Evolutionary conservation across 2,329 filamentous ascomycete species (phyloP), one percentile per base, ranked within the genome.

Genomic region (Fusarium beomiforme): DNA sequence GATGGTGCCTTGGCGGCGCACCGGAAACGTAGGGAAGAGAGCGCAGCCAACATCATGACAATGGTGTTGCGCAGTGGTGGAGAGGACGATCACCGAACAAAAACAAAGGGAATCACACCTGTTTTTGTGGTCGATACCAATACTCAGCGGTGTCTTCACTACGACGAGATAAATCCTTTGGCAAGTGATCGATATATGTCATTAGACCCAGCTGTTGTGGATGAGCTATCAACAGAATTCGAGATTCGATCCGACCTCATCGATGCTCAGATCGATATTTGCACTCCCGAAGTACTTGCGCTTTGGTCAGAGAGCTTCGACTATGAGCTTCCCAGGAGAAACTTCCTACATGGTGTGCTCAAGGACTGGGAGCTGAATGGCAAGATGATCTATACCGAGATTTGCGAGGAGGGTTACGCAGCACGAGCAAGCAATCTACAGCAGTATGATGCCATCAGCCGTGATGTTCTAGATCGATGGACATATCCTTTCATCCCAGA

Each of bases 241-340:
- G 94, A 97, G 75, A 86, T 98, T 23, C 90, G 95, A 41, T 89
- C 92, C 70, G 95, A 99, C 81, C 84, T 99, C 64, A 92, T 98
- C 68, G 96, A 99, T 80, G 95, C 94, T 75, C 93, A 93, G 56
- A 96, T 99, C 77, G 96, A 99, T 79, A 98, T 99, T 71, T 98
- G 95, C 82, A 98, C 96, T 2, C 95, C 95, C 0, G 96, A 98
- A 78, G 95, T 98, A 12, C 87, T 98, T 44, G 95, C 95, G 11
- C 84, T 98, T 62, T 99, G 96, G 93, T 96, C 94, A 12, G 96
- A 99, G 82, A 97, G 95, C 78, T 99, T 98, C 76, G 95, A 99
- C 80, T 98, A 97, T 80, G 94, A 98, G 79, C 87, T 94, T 11
- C 94, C 95, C 2, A 89, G 95, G 59, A 92, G 91, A 76, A 94